These are phyloP conservation scores for Trapa incisa DNA, from an alignment of 345 rosid species.

Conservation along the genomic window DNA sequence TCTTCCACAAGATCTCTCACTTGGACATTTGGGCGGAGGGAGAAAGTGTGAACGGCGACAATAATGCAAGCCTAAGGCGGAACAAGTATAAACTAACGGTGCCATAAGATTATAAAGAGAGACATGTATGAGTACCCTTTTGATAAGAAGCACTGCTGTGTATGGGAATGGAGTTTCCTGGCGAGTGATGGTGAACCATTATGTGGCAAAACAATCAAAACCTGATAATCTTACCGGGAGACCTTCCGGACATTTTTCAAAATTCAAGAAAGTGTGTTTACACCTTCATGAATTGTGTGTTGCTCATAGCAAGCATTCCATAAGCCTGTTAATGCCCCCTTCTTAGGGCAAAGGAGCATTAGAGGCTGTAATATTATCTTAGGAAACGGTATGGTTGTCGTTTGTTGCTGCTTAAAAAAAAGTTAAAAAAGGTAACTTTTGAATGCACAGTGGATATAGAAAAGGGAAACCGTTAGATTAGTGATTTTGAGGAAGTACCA, in stretches of 20 bases:
- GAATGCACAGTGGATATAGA: too few relatives aligned
- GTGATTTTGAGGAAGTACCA: not conserved
- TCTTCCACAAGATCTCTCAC: conserved; percentile 10
- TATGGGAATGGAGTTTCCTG: conserved; percentile 2
- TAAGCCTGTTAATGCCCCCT: too few relatives aligned
- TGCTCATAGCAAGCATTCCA: too few relatives aligned
- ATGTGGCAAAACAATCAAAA: not conserved
- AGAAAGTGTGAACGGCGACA: not conserved
- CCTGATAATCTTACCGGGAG: not conserved
- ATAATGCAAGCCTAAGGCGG: not conserved
- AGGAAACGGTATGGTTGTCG: too few relatives aligned
- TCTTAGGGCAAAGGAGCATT: too few relatives aligned
- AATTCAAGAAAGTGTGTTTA: not conserved
- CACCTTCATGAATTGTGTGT: too few relatives aligned
- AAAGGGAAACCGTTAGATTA: too few relatives aligned
- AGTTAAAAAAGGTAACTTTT: too few relatives aligned
- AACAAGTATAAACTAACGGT: not conserved
- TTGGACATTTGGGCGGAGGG: not conserved
- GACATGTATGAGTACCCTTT: conserved; percentile 1
- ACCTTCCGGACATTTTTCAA: not conserved
- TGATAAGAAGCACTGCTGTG: conserved; percentile 4
- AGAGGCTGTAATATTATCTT: too few relatives aligned
- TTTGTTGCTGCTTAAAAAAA: too few relatives aligned
- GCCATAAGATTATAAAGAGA: conserved; percentile 4
- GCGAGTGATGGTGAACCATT: not conserved